These are phyloP conservation scores for Decorospora gaudefroyi DNA, from an alignment of 2,329 filamentous ascomycete genomes.

Conservation along the genomic window DNA sequence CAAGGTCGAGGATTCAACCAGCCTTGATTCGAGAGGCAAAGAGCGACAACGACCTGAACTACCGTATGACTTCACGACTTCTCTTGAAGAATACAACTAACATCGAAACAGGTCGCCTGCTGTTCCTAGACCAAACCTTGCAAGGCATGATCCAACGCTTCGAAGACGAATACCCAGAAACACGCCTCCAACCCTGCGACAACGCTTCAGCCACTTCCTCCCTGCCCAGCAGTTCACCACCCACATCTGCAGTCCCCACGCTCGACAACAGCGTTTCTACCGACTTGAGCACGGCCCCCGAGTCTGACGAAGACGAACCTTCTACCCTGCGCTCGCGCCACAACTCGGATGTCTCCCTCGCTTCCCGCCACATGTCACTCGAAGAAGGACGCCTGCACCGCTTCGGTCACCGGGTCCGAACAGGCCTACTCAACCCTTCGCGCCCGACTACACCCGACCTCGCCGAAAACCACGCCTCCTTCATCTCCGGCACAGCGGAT, in stretches of 20 bases:
- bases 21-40: slow-evolving; percentile 76
- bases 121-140: slow-evolving; percentile 86
- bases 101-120: slow-evolving; percentile 64
- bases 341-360: slow-evolving; percentile 69
- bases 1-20: slow-evolving; percentile 79
- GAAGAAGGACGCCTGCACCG: slow-evolving; percentile 74
- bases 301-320: slow-evolving; percentile 51
- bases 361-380: slow-evolving; percentile 65
- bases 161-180: slow-evolving; percentile 94
- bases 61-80: slow-evolving; percentile 63
- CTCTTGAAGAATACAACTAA: slow-evolving; percentile 21
- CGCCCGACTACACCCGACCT: slow-evolving; percentile 31
- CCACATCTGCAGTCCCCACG: slow-evolving; percentile 36
- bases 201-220: slow-evolving; percentile 39
- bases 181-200: slow-evolving; percentile 58
- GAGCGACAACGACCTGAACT: slow-evolving; percentile 72
- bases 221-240: slow-evolving; percentile 37
- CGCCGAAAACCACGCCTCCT: slow-evolving; percentile 18
- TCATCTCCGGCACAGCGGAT: slow-evolving; percentile 43
- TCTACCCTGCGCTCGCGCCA: slow-evolving; percentile 60
- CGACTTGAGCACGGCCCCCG: slow-evolving; percentile 29
- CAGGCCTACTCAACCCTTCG: slow-evolving; percentile 59
- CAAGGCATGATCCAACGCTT: slow-evolving; percentile 92
- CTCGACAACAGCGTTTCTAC: slow-evolving; percentile 33
- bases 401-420: slow-evolving; percentile 67